Percentiles rank a stretch among this genome's conserved stretches.
Evolutionary conservation across 1,284 basidiomycete genomes (phyloP).

Genomic region (Fomes fomentarius): DNA sequence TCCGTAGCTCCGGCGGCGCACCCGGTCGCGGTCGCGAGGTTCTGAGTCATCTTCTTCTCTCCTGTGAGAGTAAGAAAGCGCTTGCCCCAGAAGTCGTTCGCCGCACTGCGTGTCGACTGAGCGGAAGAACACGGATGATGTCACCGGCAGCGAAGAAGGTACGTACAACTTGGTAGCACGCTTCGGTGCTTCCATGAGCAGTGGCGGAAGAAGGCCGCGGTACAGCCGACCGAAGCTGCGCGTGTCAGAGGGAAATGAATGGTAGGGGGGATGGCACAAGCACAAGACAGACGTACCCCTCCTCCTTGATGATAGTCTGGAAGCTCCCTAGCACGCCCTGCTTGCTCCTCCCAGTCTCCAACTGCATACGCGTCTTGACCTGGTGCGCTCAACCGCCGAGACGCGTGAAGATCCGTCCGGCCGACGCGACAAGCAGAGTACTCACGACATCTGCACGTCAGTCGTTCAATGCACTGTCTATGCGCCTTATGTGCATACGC

Average conservation of each 20-base stretch:
- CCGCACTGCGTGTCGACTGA: slow-evolving; percentile 52
- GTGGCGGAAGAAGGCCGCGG: slow-evolving; percentile 91
- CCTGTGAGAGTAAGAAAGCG: slow-evolving; percentile 66
- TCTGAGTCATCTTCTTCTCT: slow-evolving; percentile 85
- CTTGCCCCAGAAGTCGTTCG: slow-evolving; percentile 96
- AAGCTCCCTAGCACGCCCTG: slow-evolving; percentile 86
- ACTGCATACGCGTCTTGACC: slow-evolving; percentile 98
- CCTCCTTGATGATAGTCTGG: slow-evolving; percentile 75
- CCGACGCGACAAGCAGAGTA: slow-evolving; percentile 23
- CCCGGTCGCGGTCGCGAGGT: slow-evolving; percentile 87
- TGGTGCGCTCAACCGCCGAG: slow-evolving; percentile 35
- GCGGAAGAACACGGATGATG: background rate
- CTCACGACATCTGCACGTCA: slow-evolving; percentile 36
- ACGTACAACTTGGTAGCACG: slow-evolving; percentile 95
- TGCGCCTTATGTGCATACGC: background rate
- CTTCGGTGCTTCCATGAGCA: slow-evolving; percentile 97
- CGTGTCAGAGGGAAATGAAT: background rate
- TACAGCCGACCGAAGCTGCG: slow-evolving; percentile 82
- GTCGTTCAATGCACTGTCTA: background rate
- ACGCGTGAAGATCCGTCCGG: slow-evolving; percentile 21
- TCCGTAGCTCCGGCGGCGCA: slow-evolving; percentile 96
- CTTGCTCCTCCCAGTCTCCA: slow-evolving; percentile 81
- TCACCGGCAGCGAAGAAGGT: background rate
- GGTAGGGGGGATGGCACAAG: background rate
- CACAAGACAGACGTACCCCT: slow-evolving; percentile 73